phyloP scores from a whole-genome alignment of 1,139 yeast genomes.

The Zygoascus meyerae region DNA sequence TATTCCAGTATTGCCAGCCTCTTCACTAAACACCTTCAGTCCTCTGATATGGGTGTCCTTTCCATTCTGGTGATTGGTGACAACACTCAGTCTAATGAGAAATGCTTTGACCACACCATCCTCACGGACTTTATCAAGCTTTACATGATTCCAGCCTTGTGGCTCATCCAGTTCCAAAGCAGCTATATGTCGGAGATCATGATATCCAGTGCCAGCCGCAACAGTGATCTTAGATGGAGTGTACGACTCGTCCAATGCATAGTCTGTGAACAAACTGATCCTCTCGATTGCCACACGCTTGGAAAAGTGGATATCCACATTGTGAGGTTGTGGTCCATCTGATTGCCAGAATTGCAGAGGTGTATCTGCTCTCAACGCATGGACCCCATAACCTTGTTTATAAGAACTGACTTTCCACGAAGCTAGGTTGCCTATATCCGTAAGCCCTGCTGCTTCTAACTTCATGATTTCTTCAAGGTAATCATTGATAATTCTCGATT shows the following conservation, averaged over 20 bases:
- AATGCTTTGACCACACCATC: slow-evolving; percentile 64
- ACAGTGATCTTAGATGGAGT: slow-evolving; percentile 74
- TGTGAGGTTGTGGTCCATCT: slow-evolving; percentile 92
- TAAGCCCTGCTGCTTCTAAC: slow-evolving; percentile 51
- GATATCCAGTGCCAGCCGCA: slow-evolving; percentile 79
- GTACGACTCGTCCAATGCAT: slow-evolving; percentile 76
- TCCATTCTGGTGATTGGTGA: slow-evolving; percentile 90
- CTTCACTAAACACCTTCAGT: slow-evolving; percentile 49
- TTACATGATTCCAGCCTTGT: slow-evolving; percentile 79
- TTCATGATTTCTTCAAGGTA: slow-evolving; percentile 19
- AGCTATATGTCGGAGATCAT: slow-evolving; percentile 74
- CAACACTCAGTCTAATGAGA: slow-evolving; percentile 59
- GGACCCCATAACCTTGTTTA: slow-evolving; percentile 69
- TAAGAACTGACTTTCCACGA: slow-evolving; percentile 78
- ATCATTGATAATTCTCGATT: neutral
- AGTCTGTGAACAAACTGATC: slow-evolving; percentile 65
- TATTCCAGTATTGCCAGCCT: neutral
- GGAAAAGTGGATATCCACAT: slow-evolving; percentile 71
- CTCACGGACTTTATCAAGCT: slow-evolving; percentile 53
- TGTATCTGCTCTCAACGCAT: slow-evolving; percentile 66
- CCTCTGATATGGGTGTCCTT: slow-evolving; percentile 90
- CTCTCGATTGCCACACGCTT: slow-evolving; percentile 68
- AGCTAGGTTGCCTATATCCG: slow-evolving; percentile 76
- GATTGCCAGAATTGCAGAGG: slow-evolving; percentile 88
- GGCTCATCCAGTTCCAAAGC: slow-evolving; percentile 64